phyloP scores from a whole-genome alignment of 2,329 filamentous ascomycete species.

The Sporothrix pseudoabietina region DNA sequence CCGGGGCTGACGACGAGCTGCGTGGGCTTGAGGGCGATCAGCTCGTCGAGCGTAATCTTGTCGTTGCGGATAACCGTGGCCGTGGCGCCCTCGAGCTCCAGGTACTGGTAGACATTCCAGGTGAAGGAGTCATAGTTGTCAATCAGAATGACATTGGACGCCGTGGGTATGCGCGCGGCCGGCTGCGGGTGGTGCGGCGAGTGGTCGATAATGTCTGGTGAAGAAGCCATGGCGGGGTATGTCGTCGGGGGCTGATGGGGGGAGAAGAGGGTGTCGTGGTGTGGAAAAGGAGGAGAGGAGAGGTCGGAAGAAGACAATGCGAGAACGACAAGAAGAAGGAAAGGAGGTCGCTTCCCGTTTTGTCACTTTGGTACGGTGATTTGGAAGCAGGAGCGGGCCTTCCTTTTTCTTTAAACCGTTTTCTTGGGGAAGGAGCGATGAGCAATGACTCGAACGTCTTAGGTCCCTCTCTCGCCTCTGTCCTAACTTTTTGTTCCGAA shows the following conservation, averaged over 20 bases:
- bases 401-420: background rate
- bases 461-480: background rate
- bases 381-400: slow-evolving; percentile 11
- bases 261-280: background rate
- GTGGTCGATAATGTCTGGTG: slow-evolving; percentile 66
- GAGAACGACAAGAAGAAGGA: background rate
- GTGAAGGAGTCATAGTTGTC: slow-evolving; percentile 99
- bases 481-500: slow-evolving; percentile 17
- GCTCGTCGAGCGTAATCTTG: slow-evolving; percentile 79
- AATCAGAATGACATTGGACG: slow-evolving; percentile 89
- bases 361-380: background rate
- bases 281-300: background rate
- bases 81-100: slow-evolving; percentile 89
- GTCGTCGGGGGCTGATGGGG: background rate
- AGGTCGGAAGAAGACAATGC: background rate
- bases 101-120: slow-evolving; percentile 99
- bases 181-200: slow-evolving; percentile 83
- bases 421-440: slow-evolving; percentile 10
- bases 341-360: background rate
- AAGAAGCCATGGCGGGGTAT: slow-evolving; percentile 50
- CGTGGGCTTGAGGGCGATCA: slow-evolving; percentile 82
- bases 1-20: slow-evolving; percentile 95
- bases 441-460: slow-evolving; percentile 17
- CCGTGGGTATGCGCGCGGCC: slow-evolving; percentile 71
- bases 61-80: slow-evolving; percentile 93